Conservation (phyloP, 176 grass and related monocot species). For the Raddia guianensis region DNA sequence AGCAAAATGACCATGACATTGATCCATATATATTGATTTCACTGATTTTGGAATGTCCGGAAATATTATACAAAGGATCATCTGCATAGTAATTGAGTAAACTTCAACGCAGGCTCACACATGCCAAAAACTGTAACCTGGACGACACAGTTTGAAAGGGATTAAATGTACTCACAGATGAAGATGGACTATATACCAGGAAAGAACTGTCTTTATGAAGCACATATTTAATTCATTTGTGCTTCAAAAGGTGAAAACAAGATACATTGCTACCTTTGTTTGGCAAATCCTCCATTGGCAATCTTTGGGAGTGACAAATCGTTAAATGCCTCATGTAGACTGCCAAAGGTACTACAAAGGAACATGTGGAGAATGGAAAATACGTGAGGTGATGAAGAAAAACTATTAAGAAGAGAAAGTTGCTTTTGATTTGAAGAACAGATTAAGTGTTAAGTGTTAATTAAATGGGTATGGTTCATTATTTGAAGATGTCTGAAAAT, state of each 20-base stretch:
- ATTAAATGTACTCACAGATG: too few relatives aligned
- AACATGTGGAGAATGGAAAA: neutral
- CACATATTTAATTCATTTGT: too few relatives aligned
- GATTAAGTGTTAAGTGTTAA: neutral
- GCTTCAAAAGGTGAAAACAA: too few relatives aligned
- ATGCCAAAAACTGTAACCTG: neutral
- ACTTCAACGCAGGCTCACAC: neutral
- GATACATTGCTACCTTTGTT: too few relatives aligned
- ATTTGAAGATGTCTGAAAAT: neutral
- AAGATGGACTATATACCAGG: too few relatives aligned
- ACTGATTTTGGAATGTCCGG: too few relatives aligned
- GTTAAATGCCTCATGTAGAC: neutral
- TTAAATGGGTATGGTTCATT: neutral
- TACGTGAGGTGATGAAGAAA: neutral
- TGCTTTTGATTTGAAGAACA: neutral
- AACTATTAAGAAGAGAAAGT: neutral
- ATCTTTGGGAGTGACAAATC: too few relatives aligned
- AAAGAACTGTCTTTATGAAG: too few relatives aligned
- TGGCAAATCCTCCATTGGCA: too few relatives aligned
- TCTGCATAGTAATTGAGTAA: too few relatives aligned
- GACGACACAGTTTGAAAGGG: too few relatives aligned
- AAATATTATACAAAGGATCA: too few relatives aligned
- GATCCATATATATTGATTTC: neutral
- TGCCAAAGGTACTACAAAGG: neutral
- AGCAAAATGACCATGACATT: neutral